phyloP scores from a whole-genome alignment of 345 rosid genomes.

The Gossypium stocksii region DNA sequence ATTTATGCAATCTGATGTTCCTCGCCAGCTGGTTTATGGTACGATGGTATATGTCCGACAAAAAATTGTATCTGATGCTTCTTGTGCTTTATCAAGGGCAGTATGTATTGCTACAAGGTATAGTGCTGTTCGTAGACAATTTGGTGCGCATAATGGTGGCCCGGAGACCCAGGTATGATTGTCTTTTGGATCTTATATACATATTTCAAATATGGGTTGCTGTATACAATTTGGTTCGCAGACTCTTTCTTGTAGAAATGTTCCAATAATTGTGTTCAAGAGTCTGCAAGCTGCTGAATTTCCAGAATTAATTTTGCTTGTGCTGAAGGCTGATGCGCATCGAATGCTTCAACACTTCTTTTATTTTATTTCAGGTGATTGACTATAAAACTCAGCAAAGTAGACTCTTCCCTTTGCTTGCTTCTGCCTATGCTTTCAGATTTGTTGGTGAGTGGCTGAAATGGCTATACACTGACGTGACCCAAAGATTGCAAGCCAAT shows the following conservation, averaged over 20 bases:
- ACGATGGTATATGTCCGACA: slow-evolving; percentile 95
- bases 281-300: neutral
- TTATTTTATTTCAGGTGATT: slow-evolving; percentile 59
- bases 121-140: slow-evolving; percentile 95
- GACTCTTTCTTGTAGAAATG: neutral
- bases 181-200: neutral
- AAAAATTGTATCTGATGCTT: slow-evolving; percentile 82
- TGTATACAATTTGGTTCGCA: neutral
- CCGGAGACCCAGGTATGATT: slow-evolving; percentile 73
- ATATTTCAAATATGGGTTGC: neutral
- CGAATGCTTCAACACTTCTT: slow-evolving; percentile 14
- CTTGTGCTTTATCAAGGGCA: slow-evolving; percentile 78
- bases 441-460: slow-evolving; percentile 97
- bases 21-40: slow-evolving; percentile 86
- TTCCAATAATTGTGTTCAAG: neutral
- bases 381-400: slow-evolving; percentile 95
- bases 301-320: neutral
- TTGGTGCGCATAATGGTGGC: slow-evolving; percentile 71
- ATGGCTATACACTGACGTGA: slow-evolving; percentile 90
- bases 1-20: slow-evolving; percentile 67
- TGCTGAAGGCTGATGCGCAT: neutral
- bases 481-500: slow-evolving; percentile 71
- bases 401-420: slow-evolving; percentile 96
- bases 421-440: slow-evolving; percentile 98
- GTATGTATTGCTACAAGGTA: slow-evolving; percentile 97